These are phyloP conservation scores for Talaromyces proteolyticus DNA, from an alignment of 495 filamentous ascomycete genomes.

Conservation along the genomic window DNA sequence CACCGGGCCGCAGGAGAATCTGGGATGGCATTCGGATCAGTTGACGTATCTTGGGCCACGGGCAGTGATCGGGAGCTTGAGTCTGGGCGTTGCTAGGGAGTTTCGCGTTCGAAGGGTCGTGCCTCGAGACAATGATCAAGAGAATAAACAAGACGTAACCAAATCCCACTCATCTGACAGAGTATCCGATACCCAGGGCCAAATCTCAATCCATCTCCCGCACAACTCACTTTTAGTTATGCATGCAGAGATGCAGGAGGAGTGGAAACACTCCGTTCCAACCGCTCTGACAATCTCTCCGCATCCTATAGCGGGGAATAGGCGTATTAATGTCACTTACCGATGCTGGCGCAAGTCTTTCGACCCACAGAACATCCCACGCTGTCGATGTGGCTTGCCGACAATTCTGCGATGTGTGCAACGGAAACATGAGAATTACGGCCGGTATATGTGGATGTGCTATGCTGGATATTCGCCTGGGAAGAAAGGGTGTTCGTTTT, in stretches of 20 bases:
- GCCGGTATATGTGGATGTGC: conserved; percentile 94
- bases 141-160: conserved; percentile 13
- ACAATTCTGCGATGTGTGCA: conserved; percentile 74
- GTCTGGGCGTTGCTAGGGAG: conserved; percentile 82
- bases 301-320: conserved; percentile 73
- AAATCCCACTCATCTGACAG: conserved; percentile 13
- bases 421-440: conserved; percentile 64
- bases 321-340: conserved; percentile 90
- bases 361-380: conserved; percentile 56
- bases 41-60: conserved; percentile 88
- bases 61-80: conserved; percentile 82
- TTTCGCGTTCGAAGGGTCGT: conserved; percentile 78
- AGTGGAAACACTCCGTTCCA: conserved; percentile 59
- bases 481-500: conserved; percentile 72
- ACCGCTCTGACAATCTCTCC: conserved; percentile 69
- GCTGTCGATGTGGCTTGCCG: conserved; percentile 62
- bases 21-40: conserved; percentile 90
- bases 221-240: conserved; percentile 92
- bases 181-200: conserved; percentile 61
- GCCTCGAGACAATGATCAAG: conserved; percentile 39
- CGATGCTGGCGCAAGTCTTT: conserved; percentile 74
- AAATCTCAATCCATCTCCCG: conserved; percentile 85
- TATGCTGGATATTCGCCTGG: conserved; percentile 70
- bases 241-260: conserved; percentile 75
- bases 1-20: conserved; percentile 66